These are phyloP conservation scores for Fusarium secorum DNA, from an alignment of 2,329 filamentous ascomycete species.

Conservation along the genomic window DNA sequence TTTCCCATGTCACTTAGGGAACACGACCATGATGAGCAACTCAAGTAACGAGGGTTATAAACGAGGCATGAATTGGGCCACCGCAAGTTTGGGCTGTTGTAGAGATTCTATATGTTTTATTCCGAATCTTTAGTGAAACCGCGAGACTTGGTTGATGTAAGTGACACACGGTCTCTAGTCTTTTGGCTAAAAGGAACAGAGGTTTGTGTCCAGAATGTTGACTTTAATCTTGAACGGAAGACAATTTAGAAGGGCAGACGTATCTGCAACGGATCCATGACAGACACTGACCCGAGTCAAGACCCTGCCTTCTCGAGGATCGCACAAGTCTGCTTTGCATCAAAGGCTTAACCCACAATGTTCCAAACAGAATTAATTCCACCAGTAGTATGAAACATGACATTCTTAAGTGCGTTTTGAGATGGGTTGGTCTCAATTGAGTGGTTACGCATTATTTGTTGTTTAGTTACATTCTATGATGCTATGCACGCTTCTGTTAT, in stretches of 20 bases:
- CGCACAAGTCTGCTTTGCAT: not conserved
- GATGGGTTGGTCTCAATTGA: not conserved
- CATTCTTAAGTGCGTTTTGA: not conserved
- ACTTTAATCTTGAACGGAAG: not conserved
- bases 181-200: not conserved
- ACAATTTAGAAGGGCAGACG: not conserved
- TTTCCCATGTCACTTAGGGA: conserved; percentile 17
- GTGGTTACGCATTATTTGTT: conserved; percentile 11
- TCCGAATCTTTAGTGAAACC: not conserved
- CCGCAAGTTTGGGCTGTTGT: conserved; percentile 20
- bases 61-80: conserved; percentile 29
- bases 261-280: not conserved
- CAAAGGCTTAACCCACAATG: not conserved
- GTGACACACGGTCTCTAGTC: not conserved
- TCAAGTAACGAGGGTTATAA: conserved; percentile 30
- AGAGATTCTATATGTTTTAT: conserved; percentile 15
- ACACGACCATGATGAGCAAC: conserved; percentile 33
- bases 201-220: not conserved
- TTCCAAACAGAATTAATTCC: not conserved
- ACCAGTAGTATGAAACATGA: not conserved
- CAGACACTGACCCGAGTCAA: not conserved
- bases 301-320: not conserved
- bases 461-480: conserved; percentile 21
- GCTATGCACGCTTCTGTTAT: conserved; percentile 9
- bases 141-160: not conserved